A percentile compares a stretch with the other conserved stretches of the same genome.
phyloP scores from a whole-genome alignment of 768 basidiomycete species.

The Cyathus striatus region DNA sequence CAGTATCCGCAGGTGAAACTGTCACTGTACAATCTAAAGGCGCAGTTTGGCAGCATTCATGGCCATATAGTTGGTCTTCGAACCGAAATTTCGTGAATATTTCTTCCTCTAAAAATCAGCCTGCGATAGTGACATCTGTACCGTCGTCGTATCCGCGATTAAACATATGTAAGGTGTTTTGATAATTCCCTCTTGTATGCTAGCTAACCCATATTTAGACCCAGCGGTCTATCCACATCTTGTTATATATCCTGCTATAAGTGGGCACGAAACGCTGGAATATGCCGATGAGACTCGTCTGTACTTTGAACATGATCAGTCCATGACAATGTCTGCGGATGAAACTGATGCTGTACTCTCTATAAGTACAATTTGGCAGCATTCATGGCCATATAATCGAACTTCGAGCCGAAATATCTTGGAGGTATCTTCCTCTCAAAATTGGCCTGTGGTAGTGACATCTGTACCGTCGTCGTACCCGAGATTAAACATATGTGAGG shows the following conservation, averaged over 20 bases:
- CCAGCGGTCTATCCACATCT: slow-evolving; percentile 31
- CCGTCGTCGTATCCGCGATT: slow-evolving; percentile 9
- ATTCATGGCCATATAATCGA: slow-evolving; percentile 24
- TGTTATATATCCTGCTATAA: slow-evolving; percentile 18
- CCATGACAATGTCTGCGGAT: not conserved
- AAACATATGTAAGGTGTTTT: slow-evolving; percentile 20
- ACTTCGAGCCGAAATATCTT: not conserved
- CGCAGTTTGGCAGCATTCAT: not conserved
- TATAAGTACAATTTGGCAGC: too few species aligned
- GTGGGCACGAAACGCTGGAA: too few species aligned
- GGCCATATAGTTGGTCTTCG: not conserved
- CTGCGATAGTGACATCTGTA: too few species aligned
- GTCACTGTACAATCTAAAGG: too few species aligned
- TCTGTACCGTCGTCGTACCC: not conserved
- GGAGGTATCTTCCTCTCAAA: too few species aligned
- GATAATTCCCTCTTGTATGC: not conserved
- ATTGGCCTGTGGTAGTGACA: too few species aligned
- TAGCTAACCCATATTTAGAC: slow-evolving; percentile 12
- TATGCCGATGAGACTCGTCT: too few species aligned
- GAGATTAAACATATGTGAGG: slow-evolving; percentile 24
- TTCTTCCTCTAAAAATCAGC: too few species aligned
- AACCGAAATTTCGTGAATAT: not conserved
- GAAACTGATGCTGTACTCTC: too few species aligned
- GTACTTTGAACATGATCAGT: too few species aligned
- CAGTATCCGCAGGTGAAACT: too few species aligned